Evolutionary conservation across 2,329 filamentous ascomycete species (phyloP), one percentile per base, ranked within the genome.

Genomic region (Alternaria consortialis): DNA sequence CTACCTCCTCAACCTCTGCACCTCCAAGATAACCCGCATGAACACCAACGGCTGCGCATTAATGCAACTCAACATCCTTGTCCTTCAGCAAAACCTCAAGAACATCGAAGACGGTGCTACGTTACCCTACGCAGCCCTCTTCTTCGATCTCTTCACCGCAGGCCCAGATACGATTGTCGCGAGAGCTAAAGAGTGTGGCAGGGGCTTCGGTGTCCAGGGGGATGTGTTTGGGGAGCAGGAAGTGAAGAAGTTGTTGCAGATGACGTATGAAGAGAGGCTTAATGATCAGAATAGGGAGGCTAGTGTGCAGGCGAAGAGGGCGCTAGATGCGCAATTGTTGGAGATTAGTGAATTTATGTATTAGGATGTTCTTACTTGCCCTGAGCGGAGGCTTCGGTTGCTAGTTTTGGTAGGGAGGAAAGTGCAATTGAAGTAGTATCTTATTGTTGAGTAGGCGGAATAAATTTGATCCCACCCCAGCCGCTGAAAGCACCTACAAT

Each of bases 31-130:
- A 44, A 88, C 89, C 51, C 89, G 90, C 7, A 94, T 99, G 89
- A 97, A 99, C 77, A 82, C 81, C 37, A 87, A 91, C 70, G 95
- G 95, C 42, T 92, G 90, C 61, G 88, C 89, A n/a, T 87, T 93
- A 37, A 93, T 99, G 87, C 90, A 93, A 77, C 87, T 98, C 72
- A 97, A 99, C 77, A 93, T 97, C 50, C 85, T 97, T 25, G 95
- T 99, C 40, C 83, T 99, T 53, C 94, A 98, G 80, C 95, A 99
- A 77, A 97, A 97, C 72, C 87, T 99, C 56, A 97, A 97, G 82
- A 97, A 97, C 68, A 90, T 99, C 54, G 93, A 95, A 78, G 84
- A 87, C 2, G 86, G 86, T 8, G 89, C 91, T 3, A 84, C 86
- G 58, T 82, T 94, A 29, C 83, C 84, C 4, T 82, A 87, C 36